Conservation (phyloP, 768 basidiomycete species). For the Mycena epipterygia region DNA sequence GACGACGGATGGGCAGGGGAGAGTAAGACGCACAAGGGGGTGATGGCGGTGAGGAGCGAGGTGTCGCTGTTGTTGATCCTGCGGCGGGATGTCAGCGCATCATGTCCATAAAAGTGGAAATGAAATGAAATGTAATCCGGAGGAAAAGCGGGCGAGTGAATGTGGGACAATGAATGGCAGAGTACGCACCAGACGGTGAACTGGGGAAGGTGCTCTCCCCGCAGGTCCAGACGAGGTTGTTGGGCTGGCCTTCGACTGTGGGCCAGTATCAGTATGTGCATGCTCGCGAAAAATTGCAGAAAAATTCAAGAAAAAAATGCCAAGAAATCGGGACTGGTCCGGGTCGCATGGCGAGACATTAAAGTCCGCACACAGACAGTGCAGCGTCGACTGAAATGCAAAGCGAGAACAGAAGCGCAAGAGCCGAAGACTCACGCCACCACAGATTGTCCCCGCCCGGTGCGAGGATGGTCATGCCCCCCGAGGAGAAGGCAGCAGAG, state of each 20-base stretch:
- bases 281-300: not conserved
- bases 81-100: not conserved
- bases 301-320: not conserved
- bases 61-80: conserved; percentile 32
- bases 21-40: conserved; percentile 15
- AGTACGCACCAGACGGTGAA: conserved; percentile 26
- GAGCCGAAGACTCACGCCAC: conserved; percentile 33
- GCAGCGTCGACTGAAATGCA: too few relatives aligned
- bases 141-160: not conserved
- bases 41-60: conserved; percentile 18
- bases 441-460: conserved; percentile 27
- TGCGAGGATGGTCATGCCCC: conserved; percentile 25
- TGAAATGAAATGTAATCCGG: not conserved
- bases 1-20: not conserved
- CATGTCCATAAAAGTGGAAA: not conserved
- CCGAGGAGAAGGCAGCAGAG: conserved; percentile 5
- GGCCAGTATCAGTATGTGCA: not conserved
- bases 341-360: too few relatives aligned
- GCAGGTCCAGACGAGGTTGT: conserved; percentile 34
- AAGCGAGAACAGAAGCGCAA: too few relatives aligned
- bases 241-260: conserved; percentile 20
- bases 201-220: not conserved
- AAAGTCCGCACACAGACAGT: too few relatives aligned
- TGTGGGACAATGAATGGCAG: not conserved
- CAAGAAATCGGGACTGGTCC: not conserved